A percentile compares a stretch with the other conserved stretches of the same genome.
Conservation (phyloP, 2,329 filamentous ascomycete genomes). For the Drechslerella stenobrocha region DNA sequence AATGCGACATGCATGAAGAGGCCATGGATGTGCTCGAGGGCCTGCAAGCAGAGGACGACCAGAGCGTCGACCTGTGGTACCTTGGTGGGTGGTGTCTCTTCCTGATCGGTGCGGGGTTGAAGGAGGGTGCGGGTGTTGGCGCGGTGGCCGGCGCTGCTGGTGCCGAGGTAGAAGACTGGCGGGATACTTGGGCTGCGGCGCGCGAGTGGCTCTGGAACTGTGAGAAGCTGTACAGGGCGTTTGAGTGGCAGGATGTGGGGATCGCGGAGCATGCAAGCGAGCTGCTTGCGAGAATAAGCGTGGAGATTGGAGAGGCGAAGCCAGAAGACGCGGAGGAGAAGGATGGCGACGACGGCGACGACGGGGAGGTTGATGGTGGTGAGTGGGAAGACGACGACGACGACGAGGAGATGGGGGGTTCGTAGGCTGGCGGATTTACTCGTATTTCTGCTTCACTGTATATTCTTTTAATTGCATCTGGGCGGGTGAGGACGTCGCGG, state of each 20-base stretch:
- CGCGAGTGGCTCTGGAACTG: constrained; percentile 53
- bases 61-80: constrained; percentile 96
- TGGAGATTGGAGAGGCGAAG: constrained; percentile 66
- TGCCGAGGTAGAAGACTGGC: constrained; percentile 55
- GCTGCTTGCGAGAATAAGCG: constrained; percentile 66
- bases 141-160: constrained; percentile 55
- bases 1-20: constrained; percentile 81
- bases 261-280: constrained; percentile 75
- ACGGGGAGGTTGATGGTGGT: constrained; percentile 60
- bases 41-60: constrained; percentile 83
- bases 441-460: background rate
- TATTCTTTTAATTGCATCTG: too few species aligned
- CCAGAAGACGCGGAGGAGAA: constrained; percentile 64
- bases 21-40: constrained; percentile 83
- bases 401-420: constrained; percentile 62
- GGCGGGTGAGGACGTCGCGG: too few species aligned
- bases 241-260: constrained; percentile 84
- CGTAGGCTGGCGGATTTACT: constrained; percentile 53
- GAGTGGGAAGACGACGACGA: constrained; percentile 57
- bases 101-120: constrained; percentile 72
- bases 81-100: constrained; percentile 91
- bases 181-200: constrained; percentile 52
- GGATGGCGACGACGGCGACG: constrained; percentile 59
- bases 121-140: constrained; percentile 54
- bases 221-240: constrained; percentile 67